A percentile compares a stretch with the other conserved stretches of the same genome.
phyloP scores from a whole-genome alignment of 257 asterid species.

The Solanum rostratum region DNA sequence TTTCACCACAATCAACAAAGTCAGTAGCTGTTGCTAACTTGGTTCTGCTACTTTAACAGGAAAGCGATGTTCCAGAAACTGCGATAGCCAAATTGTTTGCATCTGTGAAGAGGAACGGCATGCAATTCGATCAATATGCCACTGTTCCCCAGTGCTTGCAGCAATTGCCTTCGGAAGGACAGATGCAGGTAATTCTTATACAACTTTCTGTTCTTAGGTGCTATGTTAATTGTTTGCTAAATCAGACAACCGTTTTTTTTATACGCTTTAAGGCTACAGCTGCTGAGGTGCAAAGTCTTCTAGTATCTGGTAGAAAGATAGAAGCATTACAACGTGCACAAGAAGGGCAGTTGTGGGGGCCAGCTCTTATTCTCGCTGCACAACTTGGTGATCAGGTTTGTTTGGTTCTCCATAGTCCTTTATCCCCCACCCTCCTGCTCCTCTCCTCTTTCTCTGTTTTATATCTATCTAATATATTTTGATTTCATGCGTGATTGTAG shows the following conservation, averaged over 20 bases:
- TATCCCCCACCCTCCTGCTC: background rate
- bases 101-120: slow-evolving; percentile 43
- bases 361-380: slow-evolving; percentile 96
- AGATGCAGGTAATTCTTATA: slow-evolving; percentile 50
- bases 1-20: background rate
- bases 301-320: slow-evolving; percentile 88
- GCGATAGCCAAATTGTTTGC: slow-evolving; percentile 86
- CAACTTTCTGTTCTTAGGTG: background rate
- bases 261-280: slow-evolving; percentile 59
- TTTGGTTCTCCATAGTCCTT: background rate
- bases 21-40: slow-evolving; percentile 2
- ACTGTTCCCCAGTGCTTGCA: slow-evolving; percentile 61
- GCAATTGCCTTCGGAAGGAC: slow-evolving; percentile 77
- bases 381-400: slow-evolving; percentile 86
- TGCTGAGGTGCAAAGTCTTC: slow-evolving; percentile 73
- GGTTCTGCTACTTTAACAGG: slow-evolving; percentile 27
- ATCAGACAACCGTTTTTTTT: background rate
- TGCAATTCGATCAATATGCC: slow-evolving; percentile 48
- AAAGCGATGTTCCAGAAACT: slow-evolving; percentile 76
- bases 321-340: slow-evolving; percentile 93
- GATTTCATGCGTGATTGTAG: slow-evolving; percentile 24
- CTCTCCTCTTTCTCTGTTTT: background rate
- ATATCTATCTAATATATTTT: background rate
- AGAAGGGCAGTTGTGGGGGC: slow-evolving; percentile 99
- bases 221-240: background rate